These are phyloP conservation scores for Cyclostephanos invisitatus DNA, from an alignment of 108 stramenopile genomes.

Conservation along the genomic window DNA sequence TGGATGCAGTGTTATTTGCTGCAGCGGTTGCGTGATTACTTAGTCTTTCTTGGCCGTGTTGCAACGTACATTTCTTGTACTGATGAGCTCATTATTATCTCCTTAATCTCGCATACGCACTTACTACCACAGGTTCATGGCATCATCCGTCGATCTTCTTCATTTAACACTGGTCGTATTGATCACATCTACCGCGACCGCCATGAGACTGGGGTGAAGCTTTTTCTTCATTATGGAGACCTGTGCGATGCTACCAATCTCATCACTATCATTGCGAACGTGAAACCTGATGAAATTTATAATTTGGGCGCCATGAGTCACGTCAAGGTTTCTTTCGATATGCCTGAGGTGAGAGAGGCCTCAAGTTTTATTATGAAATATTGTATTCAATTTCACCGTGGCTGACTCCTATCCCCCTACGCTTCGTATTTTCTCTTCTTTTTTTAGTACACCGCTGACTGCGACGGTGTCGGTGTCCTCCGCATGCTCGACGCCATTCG, in stretches of 20 bases:
- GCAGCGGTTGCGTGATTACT: not conserved
- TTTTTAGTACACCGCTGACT: conserved; percentile 93
- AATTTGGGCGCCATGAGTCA: conserved; percentile 99
- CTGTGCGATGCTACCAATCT: conserved; percentile 98
- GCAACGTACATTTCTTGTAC: not conserved
- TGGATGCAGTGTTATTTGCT: too few species aligned
- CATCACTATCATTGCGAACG: conserved; percentile 85
- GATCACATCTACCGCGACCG: conserved; percentile 98
- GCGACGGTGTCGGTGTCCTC: conserved; percentile 97
- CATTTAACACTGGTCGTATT: conserved; percentile 99
- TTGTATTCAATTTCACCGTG: not conserved
- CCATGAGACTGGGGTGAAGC: conserved; percentile 92
- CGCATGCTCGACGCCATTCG: conserved; percentile 99
- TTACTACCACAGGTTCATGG: conserved; percentile 85
- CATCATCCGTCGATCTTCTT: conserved; percentile 97
- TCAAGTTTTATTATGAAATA: not conserved
- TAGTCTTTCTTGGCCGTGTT: not conserved
- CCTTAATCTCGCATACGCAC: not conserved
- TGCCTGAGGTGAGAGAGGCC: conserved; percentile 82
- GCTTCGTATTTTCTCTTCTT: not conserved
- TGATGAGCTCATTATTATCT: not conserved
- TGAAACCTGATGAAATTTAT: conserved; percentile 96
- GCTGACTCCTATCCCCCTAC: not conserved
- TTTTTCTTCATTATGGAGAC: conserved; percentile 99
- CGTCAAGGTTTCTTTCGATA: conserved; percentile 99